Percentiles rank a stretch among this genome's conserved stretches.
phyloP scores from a whole-genome alignment of 1,284 basidiomycete species.

The Golubevia pallescens region DNA sequence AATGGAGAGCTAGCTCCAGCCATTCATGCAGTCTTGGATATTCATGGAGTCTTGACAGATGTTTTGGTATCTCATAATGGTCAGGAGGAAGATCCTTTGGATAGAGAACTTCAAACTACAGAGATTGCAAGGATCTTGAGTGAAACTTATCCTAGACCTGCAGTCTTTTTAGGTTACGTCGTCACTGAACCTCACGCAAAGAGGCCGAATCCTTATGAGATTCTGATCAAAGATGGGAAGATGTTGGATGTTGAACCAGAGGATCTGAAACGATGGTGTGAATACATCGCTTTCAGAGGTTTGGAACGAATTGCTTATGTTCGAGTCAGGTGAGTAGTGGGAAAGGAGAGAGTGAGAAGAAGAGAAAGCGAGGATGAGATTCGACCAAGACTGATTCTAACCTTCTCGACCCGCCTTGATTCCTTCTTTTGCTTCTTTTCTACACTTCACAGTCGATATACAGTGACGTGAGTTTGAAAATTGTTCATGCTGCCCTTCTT shows the following conservation, averaged over 20 bases:
- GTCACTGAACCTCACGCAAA: constrained; percentile 78
- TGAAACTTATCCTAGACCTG: constrained; percentile 75
- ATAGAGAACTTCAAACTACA: constrained; percentile 84
- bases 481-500: too few relatives aligned
- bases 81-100: constrained; percentile 86
- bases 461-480: constrained; percentile 23
- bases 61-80: constrained; percentile 90
- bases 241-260: constrained; percentile 48
- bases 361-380: too few relatives aligned
- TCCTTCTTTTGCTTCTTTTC: too few relatives aligned
- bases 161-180: constrained; percentile 76
- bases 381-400: too few relatives aligned
- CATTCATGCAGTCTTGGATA: constrained; percentile 84
- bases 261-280: constrained; percentile 51
- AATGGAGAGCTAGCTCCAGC: constrained; percentile 82
- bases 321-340: too few relatives aligned
- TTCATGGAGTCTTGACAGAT: constrained; percentile 80
- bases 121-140: constrained; percentile 82
- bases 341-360: too few relatives aligned
- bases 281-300: constrained; percentile 55
- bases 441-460: too few relatives aligned
- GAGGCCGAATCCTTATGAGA: constrained; percentile 82
- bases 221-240: constrained; percentile 68
- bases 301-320: constrained; percentile 49
- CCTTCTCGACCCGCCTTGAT: too few relatives aligned